Conservation (phyloP, 1,139 yeast genomes). For the Yamadazyma spencermartinsiae region DNA sequence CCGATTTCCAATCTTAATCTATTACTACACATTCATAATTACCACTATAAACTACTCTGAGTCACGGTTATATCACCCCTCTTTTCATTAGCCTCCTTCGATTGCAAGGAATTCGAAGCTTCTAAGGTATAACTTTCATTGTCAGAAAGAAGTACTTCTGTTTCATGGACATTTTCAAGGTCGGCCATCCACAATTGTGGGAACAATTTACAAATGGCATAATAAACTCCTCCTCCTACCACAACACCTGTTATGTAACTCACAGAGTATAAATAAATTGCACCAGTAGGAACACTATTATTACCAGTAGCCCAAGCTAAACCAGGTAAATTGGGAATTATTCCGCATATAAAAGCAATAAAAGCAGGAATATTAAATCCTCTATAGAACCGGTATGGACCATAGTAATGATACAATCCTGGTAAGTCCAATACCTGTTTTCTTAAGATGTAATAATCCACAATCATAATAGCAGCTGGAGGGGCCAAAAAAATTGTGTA, state of each 20-base stretch:
- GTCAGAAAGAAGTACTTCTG: constrained; percentile 4
- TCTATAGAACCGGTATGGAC: constrained; percentile 12
- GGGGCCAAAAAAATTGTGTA: constrained; percentile 15
- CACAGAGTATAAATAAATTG: constrained; percentile 12
- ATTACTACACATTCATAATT: neutral
- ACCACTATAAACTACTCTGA: constrained; percentile 1
- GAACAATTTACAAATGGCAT: constrained; percentile 8
- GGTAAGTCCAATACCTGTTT: constrained; percentile 10
- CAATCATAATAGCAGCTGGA: constrained; percentile 13
- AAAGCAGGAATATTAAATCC: constrained; percentile 15
- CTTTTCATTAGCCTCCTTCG: neutral
- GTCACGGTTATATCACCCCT: neutral
- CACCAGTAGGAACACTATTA: constrained; percentile 11
- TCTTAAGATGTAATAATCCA: constrained; percentile 13
- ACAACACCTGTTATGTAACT: constrained; percentile 10
- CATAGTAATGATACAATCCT: constrained; percentile 10
- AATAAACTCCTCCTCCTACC: constrained; percentile 11
- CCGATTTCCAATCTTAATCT: neutral
- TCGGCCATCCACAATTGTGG: constrained; percentile 16
- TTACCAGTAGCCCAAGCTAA: constrained; percentile 14
- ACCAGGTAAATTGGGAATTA: constrained; percentile 15
- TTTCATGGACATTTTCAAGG: constrained; percentile 10
- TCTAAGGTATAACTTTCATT: constrained; percentile 1
- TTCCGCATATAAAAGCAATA: constrained; percentile 13
- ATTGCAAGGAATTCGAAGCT: neutral